Percentiles rank a stretch among this genome's conserved stretches.
These are phyloP conservation scores for Trametes punicea DNA, from an alignment of 768 basidiomycete genomes.

Conservation along the genomic window DNA sequence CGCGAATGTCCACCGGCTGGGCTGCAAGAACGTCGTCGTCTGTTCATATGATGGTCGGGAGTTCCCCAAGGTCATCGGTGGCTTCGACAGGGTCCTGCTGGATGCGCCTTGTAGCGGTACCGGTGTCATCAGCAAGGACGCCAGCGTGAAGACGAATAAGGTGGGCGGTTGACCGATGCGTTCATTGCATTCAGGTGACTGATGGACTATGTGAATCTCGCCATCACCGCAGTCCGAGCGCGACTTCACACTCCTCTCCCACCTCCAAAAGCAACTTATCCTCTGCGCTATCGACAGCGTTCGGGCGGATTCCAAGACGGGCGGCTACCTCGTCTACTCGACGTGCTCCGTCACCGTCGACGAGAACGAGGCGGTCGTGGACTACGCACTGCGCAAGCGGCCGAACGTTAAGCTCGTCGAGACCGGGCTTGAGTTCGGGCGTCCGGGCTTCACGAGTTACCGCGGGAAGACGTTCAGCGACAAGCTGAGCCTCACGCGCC, in stretches of 20 bases:
- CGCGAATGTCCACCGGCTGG: constrained; percentile 93
- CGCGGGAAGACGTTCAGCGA: constrained; percentile 88
- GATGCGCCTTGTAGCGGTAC: constrained; percentile 99
- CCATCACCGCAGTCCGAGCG: constrained; percentile 66
- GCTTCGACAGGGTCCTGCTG: constrained; percentile 94
- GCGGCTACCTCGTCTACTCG: constrained; percentile 95
- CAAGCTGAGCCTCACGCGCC: constrained; percentile 73
- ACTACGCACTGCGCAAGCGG: constrained; percentile 94
- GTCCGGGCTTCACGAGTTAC: constrained; percentile 86
- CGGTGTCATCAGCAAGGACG: constrained; percentile 96
- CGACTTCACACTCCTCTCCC: constrained; percentile 94
- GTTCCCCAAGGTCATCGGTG: constrained; percentile 98
- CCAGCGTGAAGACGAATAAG: constrained; percentile 98
- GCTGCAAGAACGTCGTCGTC: constrained; percentile 96
- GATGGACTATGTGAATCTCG: background rate
- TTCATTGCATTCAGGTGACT: constrained; percentile 2
- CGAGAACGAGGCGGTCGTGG: constrained; percentile 97
- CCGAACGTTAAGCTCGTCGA: constrained; percentile 91
- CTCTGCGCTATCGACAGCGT: constrained; percentile 98
- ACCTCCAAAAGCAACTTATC: constrained; percentile 97
- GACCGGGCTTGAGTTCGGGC: constrained; percentile 89
- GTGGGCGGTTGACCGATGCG: constrained; percentile 40
- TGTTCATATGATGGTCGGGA: constrained; percentile 97
- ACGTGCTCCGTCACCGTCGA: constrained; percentile 98
- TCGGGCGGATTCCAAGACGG: constrained; percentile 82